Conservation (phyloP, 805 yeast species). For the Ogataea kodamae region DNA sequence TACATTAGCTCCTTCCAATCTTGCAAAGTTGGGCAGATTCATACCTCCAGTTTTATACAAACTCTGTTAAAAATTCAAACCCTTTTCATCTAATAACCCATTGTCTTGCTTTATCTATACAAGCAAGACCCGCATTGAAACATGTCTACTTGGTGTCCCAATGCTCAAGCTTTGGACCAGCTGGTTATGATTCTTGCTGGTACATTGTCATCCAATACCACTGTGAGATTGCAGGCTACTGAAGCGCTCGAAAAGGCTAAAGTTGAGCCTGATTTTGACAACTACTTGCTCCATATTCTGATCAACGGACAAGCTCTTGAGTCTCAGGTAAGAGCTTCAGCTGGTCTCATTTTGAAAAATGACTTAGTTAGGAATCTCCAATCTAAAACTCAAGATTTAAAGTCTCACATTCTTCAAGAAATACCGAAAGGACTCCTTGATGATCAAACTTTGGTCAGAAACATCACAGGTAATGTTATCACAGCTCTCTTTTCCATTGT, state of each 20-base stretch:
- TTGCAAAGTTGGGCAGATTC: too few species aligned
- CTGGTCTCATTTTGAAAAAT: slow-evolving; percentile 84
- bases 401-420: slow-evolving; percentile 34
- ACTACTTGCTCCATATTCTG: slow-evolving; percentile 71
- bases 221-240: slow-evolving; percentile 62
- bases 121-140: not conserved
- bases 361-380: slow-evolving; percentile 45
- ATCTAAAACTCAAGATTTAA: slow-evolving; percentile 29
- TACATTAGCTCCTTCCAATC: too few species aligned
- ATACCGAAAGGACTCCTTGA: slow-evolving; percentile 49
- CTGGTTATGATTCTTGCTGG: slow-evolving; percentile 63
- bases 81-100: not conserved
- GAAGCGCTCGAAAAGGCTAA: slow-evolving; percentile 69
- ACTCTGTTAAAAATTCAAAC: too few species aligned
- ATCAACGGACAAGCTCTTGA: slow-evolving; percentile 47
- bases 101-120: too few species aligned
- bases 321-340: slow-evolving; percentile 74
- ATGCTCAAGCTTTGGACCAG: slow-evolving; percentile 57
- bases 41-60: too few species aligned
- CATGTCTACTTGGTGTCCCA: slow-evolving; percentile 61
- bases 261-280: slow-evolving; percentile 70
- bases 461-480: slow-evolving; percentile 86
- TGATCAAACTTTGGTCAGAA: slow-evolving; percentile 60
- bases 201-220: slow-evolving; percentile 59
- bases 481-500: slow-evolving; percentile 68